Percentiles rank a stretch among this genome's conserved stretches.
These are phyloP conservation scores for Tolypocladium inflatum DNA, from an alignment of 2,329 filamentous ascomycete species.

Conservation along the genomic window DNA sequence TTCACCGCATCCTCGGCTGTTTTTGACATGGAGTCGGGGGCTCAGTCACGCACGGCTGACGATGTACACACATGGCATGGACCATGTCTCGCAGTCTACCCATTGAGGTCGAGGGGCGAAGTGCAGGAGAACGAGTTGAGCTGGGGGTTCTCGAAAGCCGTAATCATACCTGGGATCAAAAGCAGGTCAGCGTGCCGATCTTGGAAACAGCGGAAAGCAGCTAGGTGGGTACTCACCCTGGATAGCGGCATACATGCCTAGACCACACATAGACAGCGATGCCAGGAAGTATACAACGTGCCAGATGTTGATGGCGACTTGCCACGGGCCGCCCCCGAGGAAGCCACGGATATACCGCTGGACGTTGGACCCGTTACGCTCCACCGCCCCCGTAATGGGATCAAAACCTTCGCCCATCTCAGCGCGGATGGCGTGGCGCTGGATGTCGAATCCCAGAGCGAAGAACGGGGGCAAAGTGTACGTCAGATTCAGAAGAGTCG, in stretches of 20 bases:
- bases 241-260: constrained; percentile 7
- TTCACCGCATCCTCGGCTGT: not conserved
- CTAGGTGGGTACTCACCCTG: constrained; percentile 1
- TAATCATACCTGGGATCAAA: constrained; percentile 2
- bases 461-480: constrained; percentile 44
- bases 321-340: constrained; percentile 2
- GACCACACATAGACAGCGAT: constrained; percentile 6
- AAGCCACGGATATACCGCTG: constrained; percentile 5
- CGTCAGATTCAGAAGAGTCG: constrained; percentile 48
- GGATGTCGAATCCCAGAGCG: constrained; percentile 9
- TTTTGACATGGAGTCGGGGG: not conserved
- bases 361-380: not conserved
- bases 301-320: constrained; percentile 3
- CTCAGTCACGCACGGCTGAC: not conserved
- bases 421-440: constrained; percentile 7
- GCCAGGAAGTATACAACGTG: constrained; percentile 7
- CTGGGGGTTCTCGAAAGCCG: constrained; percentile 8
- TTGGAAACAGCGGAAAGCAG: too few relatives aligned
- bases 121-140: constrained; percentile 9
- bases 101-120: constrained; percentile 7
- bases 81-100: not conserved
- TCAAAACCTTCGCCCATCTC: constrained; percentile 9
- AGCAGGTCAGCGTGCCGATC: not conserved
- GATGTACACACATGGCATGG: not conserved
- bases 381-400: constrained; percentile 4